A percentile compares a stretch with the other conserved stretches of the same genome.
These are phyloP conservation scores for Gentiana macrophylla DNA, from an alignment of 257 asterid genomes.

Conservation along the genomic window DNA sequence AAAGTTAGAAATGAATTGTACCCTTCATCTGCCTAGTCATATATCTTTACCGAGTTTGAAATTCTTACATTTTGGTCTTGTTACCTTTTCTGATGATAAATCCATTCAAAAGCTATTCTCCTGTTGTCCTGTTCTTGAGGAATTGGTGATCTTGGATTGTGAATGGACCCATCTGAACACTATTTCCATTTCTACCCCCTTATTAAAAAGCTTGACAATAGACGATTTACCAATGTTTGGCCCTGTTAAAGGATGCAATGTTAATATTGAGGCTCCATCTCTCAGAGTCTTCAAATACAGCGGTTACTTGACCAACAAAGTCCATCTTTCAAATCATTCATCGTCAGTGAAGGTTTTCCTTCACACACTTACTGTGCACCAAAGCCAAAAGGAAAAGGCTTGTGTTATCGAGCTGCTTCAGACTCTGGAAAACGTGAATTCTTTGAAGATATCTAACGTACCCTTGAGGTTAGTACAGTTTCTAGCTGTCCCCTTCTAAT, in stretches of 20 bases:
- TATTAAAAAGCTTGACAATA: conserved; percentile 37
- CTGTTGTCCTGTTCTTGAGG: conserved; percentile 33
- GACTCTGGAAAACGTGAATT: conserved; percentile 21
- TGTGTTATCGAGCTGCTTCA: conserved; percentile 29
- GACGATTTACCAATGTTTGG: conserved; percentile 38
- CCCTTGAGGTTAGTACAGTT: conserved; percentile 29
- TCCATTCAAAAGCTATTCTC: conserved; percentile 39
- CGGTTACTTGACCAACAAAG: conserved; percentile 35
- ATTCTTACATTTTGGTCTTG: conserved; percentile 35
- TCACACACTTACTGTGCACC: conserved; percentile 21
- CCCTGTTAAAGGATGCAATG: conserved; percentile 32
- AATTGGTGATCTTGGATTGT: conserved; percentile 43
- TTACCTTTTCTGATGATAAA: conserved; percentile 34
- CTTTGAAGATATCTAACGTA: conserved; percentile 27
- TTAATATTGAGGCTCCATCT: conserved; percentile 32
- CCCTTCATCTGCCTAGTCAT: conserved; percentile 34
- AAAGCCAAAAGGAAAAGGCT: conserved; percentile 16
- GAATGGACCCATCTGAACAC: conserved; percentile 34
- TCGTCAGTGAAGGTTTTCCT: conserved; percentile 23
- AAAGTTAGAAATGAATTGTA: conserved; percentile 38
- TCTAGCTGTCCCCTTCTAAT: no score
- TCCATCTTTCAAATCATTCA: conserved; percentile 21
- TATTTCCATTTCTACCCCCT: conserved; percentile 28
- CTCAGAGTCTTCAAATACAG: conserved; percentile 27
- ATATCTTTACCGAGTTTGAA: conserved; percentile 32